A percentile compares a stretch with the other conserved stretches of the same genome.
Conservation (phyloP, 176 grass and related monocot species). For the Aegilops umbellulata region DNA sequence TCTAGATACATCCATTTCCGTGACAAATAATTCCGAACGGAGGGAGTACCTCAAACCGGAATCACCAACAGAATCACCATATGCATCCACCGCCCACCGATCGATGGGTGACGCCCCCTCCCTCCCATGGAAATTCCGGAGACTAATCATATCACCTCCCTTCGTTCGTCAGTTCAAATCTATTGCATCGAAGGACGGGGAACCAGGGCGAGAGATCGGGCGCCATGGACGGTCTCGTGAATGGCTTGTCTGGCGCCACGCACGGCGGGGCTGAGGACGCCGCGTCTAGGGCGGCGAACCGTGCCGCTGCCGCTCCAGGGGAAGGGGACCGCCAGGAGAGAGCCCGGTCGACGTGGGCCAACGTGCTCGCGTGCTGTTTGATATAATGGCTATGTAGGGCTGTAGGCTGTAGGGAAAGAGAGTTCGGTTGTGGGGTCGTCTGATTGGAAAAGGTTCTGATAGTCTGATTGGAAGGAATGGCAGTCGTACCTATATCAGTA, state of each 20-base stretch:
- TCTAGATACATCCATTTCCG: too few relatives aligned
- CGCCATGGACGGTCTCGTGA: conserved; percentile 41
- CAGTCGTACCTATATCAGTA: background rate
- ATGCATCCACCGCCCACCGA: background rate
- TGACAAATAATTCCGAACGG: too few relatives aligned
- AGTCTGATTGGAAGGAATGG: background rate
- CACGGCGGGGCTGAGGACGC: conserved; percentile 18
- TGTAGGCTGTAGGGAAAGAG: background rate
- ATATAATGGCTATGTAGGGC: background rate
- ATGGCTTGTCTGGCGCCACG: conserved; percentile 42
- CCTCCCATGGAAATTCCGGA: background rate
- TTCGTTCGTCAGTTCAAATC: background rate
- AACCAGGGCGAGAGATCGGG: background rate
- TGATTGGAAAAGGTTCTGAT: background rate
- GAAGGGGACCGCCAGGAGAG: conserved; percentile 30
- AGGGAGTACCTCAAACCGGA: background rate
- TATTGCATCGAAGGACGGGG: background rate
- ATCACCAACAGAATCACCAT: background rate
- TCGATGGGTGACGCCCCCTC: background rate
- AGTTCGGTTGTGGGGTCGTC: background rate
- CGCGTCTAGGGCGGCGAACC: background rate
- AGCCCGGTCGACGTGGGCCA: conserved; percentile 41
- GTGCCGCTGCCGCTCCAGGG: background rate
- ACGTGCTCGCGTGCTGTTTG: conserved; percentile 35
- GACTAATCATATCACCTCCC: background rate